Evolutionary conservation across 2,329 filamentous ascomycete species (phyloP), one percentile per base, ranked within the genome.

Genomic region (Dactylellina leptospora): DNA sequence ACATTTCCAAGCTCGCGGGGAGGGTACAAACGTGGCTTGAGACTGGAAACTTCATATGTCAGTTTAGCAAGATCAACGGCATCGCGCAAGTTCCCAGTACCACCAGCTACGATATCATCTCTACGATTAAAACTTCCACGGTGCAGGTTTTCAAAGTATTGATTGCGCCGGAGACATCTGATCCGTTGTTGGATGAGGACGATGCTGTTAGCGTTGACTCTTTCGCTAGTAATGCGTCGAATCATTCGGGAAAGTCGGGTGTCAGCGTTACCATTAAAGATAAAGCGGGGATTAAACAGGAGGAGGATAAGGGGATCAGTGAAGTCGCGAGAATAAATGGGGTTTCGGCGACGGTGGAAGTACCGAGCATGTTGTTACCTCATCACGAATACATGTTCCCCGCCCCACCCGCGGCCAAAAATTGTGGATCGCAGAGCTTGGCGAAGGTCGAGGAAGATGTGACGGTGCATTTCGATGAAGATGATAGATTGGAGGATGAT

Each of bases 371-470:
- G 74, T 76, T 86, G 1, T 79, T 85, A 4, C 84, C 84, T 4
- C 84, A 84, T 73, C 84, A 85, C 74, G 84, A 85, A 66, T 84
- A 85, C 74, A 77, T 85, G 3, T 75, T 85, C 10, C 84, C 84
- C 4, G 69, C 78, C 0, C 76, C 77, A 16, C 80, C 81, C 81
- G 80, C 2, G n/a, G 64, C 1, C 66, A 78, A 27, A 77, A 79
- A 18, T 73, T 78, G 44, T 27, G 18, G 33, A n/a, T 28, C 36
- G 10, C 45, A 36, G 11, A 22, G 25, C 1, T 30, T 64, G 10
- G 59, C 33, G 11, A 64, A 60, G 27, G 68, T 72, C 4, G 53
- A 47, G 4, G 60, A 63, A 36, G 68, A 72, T 23, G 68, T 72
- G 6, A 33, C 51, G 5, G 68, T 72, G 10, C 55, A 64, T 48